Evolutionary conservation across 2,329 filamentous ascomycete genomes (phyloP).

Genomic region (Pseudocercospora musae): DNA sequence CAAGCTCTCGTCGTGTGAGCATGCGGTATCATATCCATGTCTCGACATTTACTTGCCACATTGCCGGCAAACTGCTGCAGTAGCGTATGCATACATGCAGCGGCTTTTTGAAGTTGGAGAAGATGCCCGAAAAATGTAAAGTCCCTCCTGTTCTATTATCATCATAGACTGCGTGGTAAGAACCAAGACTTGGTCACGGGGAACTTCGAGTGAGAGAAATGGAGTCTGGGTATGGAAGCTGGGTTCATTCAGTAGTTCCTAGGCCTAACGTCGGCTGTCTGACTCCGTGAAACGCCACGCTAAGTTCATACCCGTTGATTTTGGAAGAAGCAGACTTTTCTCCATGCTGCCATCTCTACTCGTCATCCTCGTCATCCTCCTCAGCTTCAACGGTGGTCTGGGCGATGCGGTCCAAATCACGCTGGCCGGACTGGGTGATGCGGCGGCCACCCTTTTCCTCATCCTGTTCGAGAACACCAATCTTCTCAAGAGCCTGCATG

Average conservation of each 20-base stretch:
- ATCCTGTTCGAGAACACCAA: conserved; percentile 94
- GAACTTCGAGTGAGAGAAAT: too few species aligned
- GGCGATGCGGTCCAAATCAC: conserved; percentile 84
- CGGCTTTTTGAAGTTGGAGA: too few species aligned
- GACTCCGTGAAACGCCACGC: not conserved
- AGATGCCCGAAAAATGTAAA: too few species aligned
- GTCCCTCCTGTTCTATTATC: too few species aligned
- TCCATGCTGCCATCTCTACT: conserved; percentile 19
- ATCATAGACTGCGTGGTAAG: too few species aligned
- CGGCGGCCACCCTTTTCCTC: conserved; percentile 98
- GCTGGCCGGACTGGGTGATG: conserved; percentile 96
- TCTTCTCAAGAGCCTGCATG: conserved; percentile 97
- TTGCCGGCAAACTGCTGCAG: too few species aligned
- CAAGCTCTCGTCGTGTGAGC: too few species aligned
- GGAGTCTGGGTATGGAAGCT: not conserved
- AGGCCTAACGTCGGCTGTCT: not conserved
- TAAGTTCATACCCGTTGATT: not conserved
- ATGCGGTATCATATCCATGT: too few species aligned
- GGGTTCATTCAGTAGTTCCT: not conserved
- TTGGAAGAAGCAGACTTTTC: not conserved
- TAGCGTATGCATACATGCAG: too few species aligned
- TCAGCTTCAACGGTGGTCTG: conserved; percentile 52
- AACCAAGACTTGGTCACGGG: too few species aligned
- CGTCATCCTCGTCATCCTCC: conserved; percentile 46
- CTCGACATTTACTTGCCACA: too few species aligned